These are phyloP conservation scores for Blastobotrys robertii DNA, from an alignment of 805 yeast genomes.

Conservation along the genomic window DNA sequence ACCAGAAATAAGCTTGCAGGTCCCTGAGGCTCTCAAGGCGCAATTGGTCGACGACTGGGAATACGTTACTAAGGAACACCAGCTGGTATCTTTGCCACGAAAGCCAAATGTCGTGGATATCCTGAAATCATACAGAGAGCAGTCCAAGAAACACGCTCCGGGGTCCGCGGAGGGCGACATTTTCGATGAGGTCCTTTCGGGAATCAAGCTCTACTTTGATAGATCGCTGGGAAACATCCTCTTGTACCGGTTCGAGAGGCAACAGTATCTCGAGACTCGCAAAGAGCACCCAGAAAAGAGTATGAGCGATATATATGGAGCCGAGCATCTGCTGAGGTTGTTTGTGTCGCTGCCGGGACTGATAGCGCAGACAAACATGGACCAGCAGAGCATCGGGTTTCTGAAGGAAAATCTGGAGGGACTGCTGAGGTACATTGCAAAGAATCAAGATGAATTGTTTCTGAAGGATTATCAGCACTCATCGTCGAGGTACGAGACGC, in stretches of 20 bases:
- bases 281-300: slow-evolving; percentile 29
- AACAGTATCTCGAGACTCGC: slow-evolving; percentile 51
- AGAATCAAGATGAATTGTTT: slow-evolving; percentile 32
- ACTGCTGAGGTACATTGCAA: slow-evolving; percentile 43
- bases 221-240: slow-evolving; percentile 57
- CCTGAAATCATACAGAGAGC: slow-evolving; percentile 40
- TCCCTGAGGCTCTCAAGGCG: slow-evolving; percentile 61
- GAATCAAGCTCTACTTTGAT: slow-evolving; percentile 66
- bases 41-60: slow-evolving; percentile 92
- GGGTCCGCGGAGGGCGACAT: slow-evolving; percentile 38
- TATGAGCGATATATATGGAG: slow-evolving; percentile 53
- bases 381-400: slow-evolving; percentile 52
- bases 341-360: slow-evolving; percentile 74
- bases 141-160: slow-evolving; percentile 11
- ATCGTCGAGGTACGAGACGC: slow-evolving; percentile 38
- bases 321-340: slow-evolving; percentile 72
- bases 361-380: slow-evolving; percentile 74
- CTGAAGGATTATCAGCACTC: slow-evolving; percentile 40
- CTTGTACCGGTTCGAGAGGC: slow-evolving; percentile 67
- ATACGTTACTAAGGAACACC: slow-evolving; percentile 68
- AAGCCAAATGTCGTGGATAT: slow-evolving; percentile 43
- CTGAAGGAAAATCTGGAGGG: slow-evolving; percentile 46
- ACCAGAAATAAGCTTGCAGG: slow-evolving; percentile 43
- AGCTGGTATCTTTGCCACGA: slow-evolving; percentile 58
- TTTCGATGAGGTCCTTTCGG: slow-evolving; percentile 57